Percentiles rank a stretch among this genome's conserved stretches.
Evolutionary conservation across 2,329 filamentous ascomycete genomes (phyloP).

Genomic region (Fusarium hainanense): DNA sequence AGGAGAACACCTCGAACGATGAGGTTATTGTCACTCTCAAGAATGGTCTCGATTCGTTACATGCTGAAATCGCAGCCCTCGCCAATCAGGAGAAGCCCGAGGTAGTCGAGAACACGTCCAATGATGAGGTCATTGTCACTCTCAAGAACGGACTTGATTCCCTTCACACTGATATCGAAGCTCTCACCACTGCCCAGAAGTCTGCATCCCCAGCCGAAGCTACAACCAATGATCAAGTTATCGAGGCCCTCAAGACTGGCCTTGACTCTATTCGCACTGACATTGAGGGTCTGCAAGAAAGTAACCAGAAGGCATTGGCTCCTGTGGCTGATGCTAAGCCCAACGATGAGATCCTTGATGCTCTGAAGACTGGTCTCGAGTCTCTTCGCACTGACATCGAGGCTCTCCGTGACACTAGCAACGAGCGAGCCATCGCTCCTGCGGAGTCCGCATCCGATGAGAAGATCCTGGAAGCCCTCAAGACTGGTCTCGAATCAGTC

Average conservation of each 20-base stretch:
- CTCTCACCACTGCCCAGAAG: conserved; percentile 71
- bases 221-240: conserved; percentile 38
- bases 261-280: conserved; percentile 42
- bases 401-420: conserved; percentile 74
- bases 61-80: conserved; percentile 72
- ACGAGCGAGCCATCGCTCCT: conserved; percentile 63
- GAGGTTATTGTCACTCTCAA: conserved; percentile 87
- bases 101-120: conserved; percentile 50
- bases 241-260: conserved; percentile 38
- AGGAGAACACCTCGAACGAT: conserved; percentile 80
- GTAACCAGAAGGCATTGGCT: conserved; percentile 63
- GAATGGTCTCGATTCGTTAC: conserved; percentile 77
- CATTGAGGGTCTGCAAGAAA: conserved; percentile 64
- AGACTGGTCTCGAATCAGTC: conserved; percentile 78
- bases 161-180: conserved; percentile 78
- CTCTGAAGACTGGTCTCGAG: conserved; percentile 81
- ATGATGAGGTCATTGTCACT: conserved; percentile 84
- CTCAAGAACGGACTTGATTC: conserved; percentile 79
- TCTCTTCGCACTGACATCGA: conserved; percentile 78
- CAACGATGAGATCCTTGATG: conserved; percentile 85
- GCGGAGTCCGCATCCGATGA: conserved; percentile 61
- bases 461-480: conserved; percentile 86
- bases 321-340: conserved; percentile 77
- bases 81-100: conserved; percentile 65
- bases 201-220: conserved; percentile 25